phyloP scores from a whole-genome alignment of 164 flowering plant species.

The Akebia trifoliata region DNA sequence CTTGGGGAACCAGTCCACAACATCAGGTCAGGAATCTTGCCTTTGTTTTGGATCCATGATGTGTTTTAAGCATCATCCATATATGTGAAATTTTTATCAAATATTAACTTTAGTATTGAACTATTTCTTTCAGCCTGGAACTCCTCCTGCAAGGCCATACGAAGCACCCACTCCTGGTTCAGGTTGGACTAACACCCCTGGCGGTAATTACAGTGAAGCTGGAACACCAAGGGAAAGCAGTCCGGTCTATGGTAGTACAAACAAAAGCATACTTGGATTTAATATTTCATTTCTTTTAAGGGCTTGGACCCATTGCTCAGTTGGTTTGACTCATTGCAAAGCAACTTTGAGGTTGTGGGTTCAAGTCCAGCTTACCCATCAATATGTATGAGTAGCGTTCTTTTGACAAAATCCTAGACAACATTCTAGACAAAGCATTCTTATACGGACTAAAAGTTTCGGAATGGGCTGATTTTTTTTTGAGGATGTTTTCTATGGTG shows the following conservation, averaged over 20 bases:
- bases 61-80: not conserved
- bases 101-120: not conserved
- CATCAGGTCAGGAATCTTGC: slow-evolving; percentile 59
- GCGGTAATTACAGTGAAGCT: slow-evolving; percentile 83
- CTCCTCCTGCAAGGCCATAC: slow-evolving; percentile 81
- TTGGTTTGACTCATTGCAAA: too few relatives aligned
- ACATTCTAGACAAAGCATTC: too few relatives aligned
- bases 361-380: too few relatives aligned
- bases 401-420: too few relatives aligned
- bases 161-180: slow-evolving; percentile 99
- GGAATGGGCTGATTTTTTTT: too few relatives aligned
- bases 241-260: slow-evolving; percentile 65
- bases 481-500: too few relatives aligned
- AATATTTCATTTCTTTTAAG: not conserved
- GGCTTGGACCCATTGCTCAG: too few relatives aligned
- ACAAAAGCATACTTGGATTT: not conserved
- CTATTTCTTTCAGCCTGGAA: slow-evolving; percentile 64
- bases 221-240: slow-evolving; percentile 87
- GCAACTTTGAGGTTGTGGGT: too few relatives aligned
- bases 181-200: slow-evolving; percentile 89
- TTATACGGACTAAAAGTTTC: too few relatives aligned
- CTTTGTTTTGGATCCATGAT: not conserved
- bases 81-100: not conserved
- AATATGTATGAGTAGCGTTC: too few relatives aligned
- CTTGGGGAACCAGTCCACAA: slow-evolving; percentile 95